Conservation (phyloP, 345 rosid species). For the Citrus trifoliata region DNA sequence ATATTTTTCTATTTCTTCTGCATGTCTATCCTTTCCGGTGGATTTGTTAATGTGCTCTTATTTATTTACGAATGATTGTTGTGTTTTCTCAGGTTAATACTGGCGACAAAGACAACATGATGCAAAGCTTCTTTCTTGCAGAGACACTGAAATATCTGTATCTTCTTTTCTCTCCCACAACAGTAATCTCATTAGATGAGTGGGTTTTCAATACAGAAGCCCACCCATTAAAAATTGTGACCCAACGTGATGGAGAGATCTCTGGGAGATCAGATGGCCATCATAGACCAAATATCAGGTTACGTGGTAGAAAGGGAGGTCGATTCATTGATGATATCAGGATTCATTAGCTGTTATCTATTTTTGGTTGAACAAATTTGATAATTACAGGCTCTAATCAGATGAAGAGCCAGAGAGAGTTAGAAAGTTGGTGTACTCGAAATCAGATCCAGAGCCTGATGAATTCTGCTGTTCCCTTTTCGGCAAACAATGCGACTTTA, state of each 20-base stretch:
- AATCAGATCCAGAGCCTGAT: background rate
- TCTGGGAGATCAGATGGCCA: slow-evolving; percentile 15
- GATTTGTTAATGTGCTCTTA: background rate
- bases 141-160: slow-evolving; percentile 91
- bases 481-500: background rate
- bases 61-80: background rate
- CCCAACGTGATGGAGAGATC: slow-evolving; percentile 30
- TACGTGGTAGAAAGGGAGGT: slow-evolving; percentile 32
- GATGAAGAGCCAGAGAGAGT: slow-evolving; percentile 2
- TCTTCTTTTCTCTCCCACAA: slow-evolving; percentile 84
- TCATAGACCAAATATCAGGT: slow-evolving; percentile 12
- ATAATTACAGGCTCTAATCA: background rate
- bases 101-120: slow-evolving; percentile 86
- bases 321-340: slow-evolving; percentile 13
- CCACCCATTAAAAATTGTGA: slow-evolving; percentile 75
- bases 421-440: background rate
- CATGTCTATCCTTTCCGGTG: background rate
- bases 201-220: slow-evolving; percentile 99
- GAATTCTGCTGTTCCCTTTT: background rate
- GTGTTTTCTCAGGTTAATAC: slow-evolving; percentile 58
- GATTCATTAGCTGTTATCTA: background rate
- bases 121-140: slow-evolving; percentile 98
- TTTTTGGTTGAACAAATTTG: slow-evolving; percentile 4
- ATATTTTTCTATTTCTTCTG: background rate
- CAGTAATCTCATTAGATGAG: slow-evolving; percentile 81